Evolutionary conservation across 139 green algal species (phyloP).

Genomic region (Coelastrella sp.): DNA sequence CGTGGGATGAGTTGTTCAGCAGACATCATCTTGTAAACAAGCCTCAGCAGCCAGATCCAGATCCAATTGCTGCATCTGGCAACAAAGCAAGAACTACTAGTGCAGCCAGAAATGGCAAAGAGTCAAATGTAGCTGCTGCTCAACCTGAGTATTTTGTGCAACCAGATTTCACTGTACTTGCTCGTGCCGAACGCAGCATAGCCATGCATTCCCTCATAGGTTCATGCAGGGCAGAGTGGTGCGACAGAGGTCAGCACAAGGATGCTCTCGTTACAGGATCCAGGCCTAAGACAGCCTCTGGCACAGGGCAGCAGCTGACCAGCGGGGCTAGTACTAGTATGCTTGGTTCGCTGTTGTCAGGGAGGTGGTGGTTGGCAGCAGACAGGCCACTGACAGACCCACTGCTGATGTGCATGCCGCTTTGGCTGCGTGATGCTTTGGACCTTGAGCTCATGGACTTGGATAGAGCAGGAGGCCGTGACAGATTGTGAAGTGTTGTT

Average conservation of each 20-base stretch:
- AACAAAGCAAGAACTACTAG: no score
- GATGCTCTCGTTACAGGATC: no score
- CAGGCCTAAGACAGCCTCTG: no score
- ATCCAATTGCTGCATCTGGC: neutral
- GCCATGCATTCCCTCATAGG: constrained; percentile 10
- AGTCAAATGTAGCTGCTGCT: no score
- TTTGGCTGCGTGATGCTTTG: constrained; percentile 23
- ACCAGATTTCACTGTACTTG: neutral
- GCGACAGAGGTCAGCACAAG: neutral
- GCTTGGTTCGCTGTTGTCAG: neutral
- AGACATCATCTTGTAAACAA: neutral
- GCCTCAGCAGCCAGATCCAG: neutral
- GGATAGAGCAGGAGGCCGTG: neutral
- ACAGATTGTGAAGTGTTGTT: no score
- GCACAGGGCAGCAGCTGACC: no score
- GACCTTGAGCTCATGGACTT: constrained; percentile 9
- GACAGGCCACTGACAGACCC: constrained; percentile 23
- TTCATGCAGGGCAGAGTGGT: no score
- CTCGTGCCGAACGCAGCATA: neutral
- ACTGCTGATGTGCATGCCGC: constrained; percentile 16
- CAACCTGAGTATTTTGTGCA: no score
- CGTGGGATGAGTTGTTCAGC: neutral
- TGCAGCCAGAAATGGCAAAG: no score
- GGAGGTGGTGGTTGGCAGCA: neutral
- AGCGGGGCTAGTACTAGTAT: neutral